phyloP scores from a whole-genome alignment of 2,329 filamentous ascomycete genomes.

The Epichloe scottii region DNA sequence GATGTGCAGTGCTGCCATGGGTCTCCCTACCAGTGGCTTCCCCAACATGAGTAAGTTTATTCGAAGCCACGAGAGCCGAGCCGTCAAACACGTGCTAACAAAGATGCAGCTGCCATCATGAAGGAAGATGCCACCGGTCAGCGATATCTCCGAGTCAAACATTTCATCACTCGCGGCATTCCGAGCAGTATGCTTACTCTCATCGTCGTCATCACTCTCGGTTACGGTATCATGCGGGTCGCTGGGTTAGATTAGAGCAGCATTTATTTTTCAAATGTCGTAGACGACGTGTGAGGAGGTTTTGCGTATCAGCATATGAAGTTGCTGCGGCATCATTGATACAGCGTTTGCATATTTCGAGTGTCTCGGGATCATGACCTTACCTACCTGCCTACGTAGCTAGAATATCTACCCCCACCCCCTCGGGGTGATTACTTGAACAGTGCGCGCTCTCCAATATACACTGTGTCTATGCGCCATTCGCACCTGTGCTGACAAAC shows the following conservation, averaged over 20 bases:
- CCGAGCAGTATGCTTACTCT: constrained; percentile 76
- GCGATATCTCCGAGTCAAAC: constrained; percentile 79
- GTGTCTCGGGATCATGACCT: too few species aligned
- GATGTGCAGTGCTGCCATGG: constrained; percentile 97
- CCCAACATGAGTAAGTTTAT: constrained; percentile 91
- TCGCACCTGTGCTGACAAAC: too few species aligned
- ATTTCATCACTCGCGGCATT: constrained; percentile 90
- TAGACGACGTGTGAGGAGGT: background rate
- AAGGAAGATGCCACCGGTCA: constrained; percentile 94
- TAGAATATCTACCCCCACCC: background rate
- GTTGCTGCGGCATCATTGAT: background rate
- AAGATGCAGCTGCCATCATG: constrained; percentile 76
- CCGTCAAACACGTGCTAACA: constrained; percentile 11
- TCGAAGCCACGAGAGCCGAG: background rate
- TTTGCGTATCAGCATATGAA: background rate
- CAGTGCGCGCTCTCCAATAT: background rate
- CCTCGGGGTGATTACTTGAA: background rate
- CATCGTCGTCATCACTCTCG: constrained; percentile 71
- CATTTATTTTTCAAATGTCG: too few species aligned
- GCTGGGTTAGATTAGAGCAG: constrained; percentile 41
- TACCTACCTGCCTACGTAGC: background rate
- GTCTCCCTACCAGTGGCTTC: constrained; percentile 86
- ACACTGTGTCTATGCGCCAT: background rate
- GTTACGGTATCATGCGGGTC: constrained; percentile 80
- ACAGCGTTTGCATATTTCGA: too few species aligned